Evolutionary conservation across 2,329 filamentous ascomycete species (phyloP), one percentile per base, ranked within the genome.

Genomic region (Leptographium wingfieldii): DNA sequence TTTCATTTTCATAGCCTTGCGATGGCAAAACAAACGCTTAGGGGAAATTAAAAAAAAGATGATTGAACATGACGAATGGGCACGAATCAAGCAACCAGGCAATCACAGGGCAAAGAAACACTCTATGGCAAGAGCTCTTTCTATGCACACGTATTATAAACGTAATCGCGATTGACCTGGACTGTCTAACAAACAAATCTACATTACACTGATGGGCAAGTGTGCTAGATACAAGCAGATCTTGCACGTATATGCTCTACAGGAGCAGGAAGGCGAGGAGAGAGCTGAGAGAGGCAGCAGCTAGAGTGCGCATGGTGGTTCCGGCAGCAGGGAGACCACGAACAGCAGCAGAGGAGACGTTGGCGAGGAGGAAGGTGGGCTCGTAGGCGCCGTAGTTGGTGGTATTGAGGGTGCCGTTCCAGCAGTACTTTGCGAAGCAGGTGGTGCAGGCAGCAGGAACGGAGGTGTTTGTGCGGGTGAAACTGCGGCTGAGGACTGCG

Each of bases 381-480:
- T 68, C 59, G 58, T 74, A 74, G 35, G 51, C 56, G 31, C 64
- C 65, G 9, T 54, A 43, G 3, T 61, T 60, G 59, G 65, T 60
- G 9, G 60, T 61, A 57, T 69, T 69, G 22, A 68, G 51, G 1
- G 82, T 88, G n/a, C 94, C 94, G 70, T 96, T 82, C 94, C 94
- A 99, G 80, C 94, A 99, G 75, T 96, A 96, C 25, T 76, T 73
- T 14, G 76, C 65, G 72, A 96, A 97, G 75, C 94, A 99, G 56
- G 78, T 68, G 52, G 74, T 77, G 75, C 94, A 99, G 11, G 82
- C 83, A 0, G 80, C 77, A 0, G 92, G 92, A 1, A 92, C 78
- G 0, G 74, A 63, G 0, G 86, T 87, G 22, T 79, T 77, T 0
- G 89, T 92, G 56, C 90, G 81, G 62, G 83, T 77, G 65, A 94